Conservation (phyloP, 192 early-diverging fungal genomes). For the Linnemannia hyalina region DNA sequence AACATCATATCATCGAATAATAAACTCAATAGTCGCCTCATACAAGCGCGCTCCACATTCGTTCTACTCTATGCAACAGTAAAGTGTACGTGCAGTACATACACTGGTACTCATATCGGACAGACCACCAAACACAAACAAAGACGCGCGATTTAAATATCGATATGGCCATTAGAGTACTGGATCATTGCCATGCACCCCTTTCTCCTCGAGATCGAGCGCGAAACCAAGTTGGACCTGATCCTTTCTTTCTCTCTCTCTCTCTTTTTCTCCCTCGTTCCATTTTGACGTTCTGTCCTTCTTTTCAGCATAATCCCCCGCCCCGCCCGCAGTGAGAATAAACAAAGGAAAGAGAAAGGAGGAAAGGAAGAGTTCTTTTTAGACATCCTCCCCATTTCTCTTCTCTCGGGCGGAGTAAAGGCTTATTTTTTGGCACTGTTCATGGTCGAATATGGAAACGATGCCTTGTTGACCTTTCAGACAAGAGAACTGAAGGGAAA, state of each 20-base stretch:
- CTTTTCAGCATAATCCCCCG: not conserved
- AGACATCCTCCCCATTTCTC: not conserved
- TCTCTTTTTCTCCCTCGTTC: not conserved
- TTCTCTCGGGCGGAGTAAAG: not conserved
- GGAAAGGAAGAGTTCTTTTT: not conserved
- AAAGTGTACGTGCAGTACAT: not conserved
- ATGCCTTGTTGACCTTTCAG: not conserved
- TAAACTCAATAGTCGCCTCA: not conserved
- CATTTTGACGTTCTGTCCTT: not conserved
- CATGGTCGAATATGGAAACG: slow-evolving; percentile 1
- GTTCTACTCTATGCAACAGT: not conserved
- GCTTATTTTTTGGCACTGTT: not conserved
- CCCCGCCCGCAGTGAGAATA: not conserved
- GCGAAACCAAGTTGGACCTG: not conserved
- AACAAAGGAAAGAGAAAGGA: not conserved
- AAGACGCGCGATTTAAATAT: not conserved
- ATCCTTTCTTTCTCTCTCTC: too few relatives aligned
- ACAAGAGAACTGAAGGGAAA: not conserved
- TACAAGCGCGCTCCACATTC: not conserved
- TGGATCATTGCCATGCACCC: not conserved
- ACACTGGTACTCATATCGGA: not conserved
- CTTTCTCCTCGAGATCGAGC: not conserved
- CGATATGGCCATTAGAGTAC: not conserved
- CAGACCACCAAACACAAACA: not conserved
- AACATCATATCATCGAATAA: not conserved